phyloP scores from a whole-genome alignment of 352 stramenopile genomes.

The Aphanomyces euteiches region DNA sequence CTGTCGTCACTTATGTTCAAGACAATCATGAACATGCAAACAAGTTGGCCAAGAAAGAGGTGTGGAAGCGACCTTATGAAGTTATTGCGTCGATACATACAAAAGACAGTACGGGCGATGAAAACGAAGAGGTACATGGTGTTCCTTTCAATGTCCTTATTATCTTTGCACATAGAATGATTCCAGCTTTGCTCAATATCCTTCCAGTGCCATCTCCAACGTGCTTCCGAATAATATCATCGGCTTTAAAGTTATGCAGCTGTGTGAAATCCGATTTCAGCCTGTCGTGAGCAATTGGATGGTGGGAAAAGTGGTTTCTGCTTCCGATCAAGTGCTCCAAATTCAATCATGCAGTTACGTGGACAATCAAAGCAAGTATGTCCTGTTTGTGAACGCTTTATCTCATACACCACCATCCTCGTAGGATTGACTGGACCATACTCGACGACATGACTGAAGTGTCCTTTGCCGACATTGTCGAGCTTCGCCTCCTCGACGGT shows the following conservation, averaged over 20 bases:
- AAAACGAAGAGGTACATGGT: not conserved
- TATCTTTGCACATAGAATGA: not conserved
- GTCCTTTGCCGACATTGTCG: not conserved
- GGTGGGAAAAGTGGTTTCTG: not conserved
- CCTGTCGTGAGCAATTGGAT: conserved; percentile 3
- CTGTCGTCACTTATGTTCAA: no score
- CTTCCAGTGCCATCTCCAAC: not conserved
- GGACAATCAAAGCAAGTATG: not conserved
- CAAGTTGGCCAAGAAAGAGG: conserved; percentile 3
- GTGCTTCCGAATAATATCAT: not conserved
- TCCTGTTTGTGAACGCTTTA: not conserved
- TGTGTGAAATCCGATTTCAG: conserved; percentile 11
- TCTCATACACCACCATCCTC: not conserved
- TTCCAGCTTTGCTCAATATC: not conserved
- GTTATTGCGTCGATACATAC: conserved; percentile 10
- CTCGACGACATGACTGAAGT: not conserved
- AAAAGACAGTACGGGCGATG: not conserved
- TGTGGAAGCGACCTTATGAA: conserved; percentile 19
- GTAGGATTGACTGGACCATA: not conserved
- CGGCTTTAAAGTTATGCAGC: conserved; percentile 8
- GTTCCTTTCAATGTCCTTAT: not conserved
- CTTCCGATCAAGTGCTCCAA: not conserved
- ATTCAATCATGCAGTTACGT: not conserved
- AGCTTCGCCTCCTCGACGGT: not conserved
- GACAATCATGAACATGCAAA: not conserved